phyloP scores from a whole-genome alignment of 83 land plant species.

The Picea abies region DNA sequence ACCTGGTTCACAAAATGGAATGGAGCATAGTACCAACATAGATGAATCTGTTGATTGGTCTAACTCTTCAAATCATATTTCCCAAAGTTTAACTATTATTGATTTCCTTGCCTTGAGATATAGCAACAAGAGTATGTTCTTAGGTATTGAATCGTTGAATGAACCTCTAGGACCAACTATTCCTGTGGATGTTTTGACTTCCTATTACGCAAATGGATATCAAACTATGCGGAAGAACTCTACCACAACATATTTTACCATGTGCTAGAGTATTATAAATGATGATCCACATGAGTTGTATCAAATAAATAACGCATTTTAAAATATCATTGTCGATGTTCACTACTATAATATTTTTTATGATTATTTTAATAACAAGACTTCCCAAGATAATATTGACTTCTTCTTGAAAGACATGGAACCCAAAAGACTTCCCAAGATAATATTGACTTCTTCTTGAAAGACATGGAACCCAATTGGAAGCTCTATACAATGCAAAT shows the following conservation, averaged over 20 bases:
- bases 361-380: conserved; percentile 31
- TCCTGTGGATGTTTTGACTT: conserved; percentile 49
- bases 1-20: conserved; percentile 81
- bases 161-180: conserved; percentile 66
- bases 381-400: conserved; percentile 52
- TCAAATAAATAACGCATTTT: conserved; percentile 49
- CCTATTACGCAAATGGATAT: conserved; percentile 74
- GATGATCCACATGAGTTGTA: conserved; percentile 43
- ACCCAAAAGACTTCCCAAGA: conserved; percentile 32
- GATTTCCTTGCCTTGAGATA: conserved; percentile 75
- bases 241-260: conserved; percentile 43
- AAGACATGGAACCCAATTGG: conserved; percentile 43
- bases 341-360: conserved; percentile 88
- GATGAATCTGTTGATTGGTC: conserved; percentile 74
- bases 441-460: conserved; percentile 60
- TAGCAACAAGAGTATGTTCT: conserved; percentile 50
- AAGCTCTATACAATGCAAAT: conserved; percentile 54
- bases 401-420: conserved; percentile 51
- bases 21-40: conserved; percentile 85
- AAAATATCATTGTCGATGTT: conserved; percentile 66
- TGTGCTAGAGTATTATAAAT: conserved; percentile 59
- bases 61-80: conserved; percentile 20
- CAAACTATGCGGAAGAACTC: conserved; percentile 66
- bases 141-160: conserved; percentile 83
- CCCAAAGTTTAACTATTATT: conserved; percentile 36